Percentiles rank a stretch among this genome's conserved stretches.
Evolutionary conservation across 2,329 filamentous ascomycete genomes (phyloP).

Genomic region (Apiospora koreana): DNA sequence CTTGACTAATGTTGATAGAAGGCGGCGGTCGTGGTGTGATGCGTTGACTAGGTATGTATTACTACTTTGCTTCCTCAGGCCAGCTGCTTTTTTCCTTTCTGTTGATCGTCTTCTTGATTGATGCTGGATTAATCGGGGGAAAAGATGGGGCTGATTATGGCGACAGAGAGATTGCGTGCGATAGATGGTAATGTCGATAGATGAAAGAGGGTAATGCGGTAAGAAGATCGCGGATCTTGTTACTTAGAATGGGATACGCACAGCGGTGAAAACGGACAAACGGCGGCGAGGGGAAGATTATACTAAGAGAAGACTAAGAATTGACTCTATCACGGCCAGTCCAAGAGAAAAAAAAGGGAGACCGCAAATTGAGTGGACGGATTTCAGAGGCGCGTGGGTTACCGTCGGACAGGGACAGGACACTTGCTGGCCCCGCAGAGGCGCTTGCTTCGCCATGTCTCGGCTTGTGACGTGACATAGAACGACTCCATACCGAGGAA

Average conservation of each 20-base stretch:
- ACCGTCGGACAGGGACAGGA: not conserved
- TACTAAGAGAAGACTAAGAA: not conserved
- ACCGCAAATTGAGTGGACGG: not conserved
- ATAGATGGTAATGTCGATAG: not conserved
- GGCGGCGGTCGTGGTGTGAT: not conserved
- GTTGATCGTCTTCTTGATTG: not conserved
- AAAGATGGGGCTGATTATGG: not conserved
- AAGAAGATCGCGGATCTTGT: constrained; percentile 20
- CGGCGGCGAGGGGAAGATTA: not conserved
- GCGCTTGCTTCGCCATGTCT: constrained; percentile 8
- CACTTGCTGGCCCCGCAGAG: not conserved
- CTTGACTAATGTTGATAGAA: not conserved
- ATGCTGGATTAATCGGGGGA: not conserved
- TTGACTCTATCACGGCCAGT: not conserved
- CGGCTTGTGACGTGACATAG: constrained; percentile 1
- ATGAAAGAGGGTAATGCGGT: constrained; percentile 10
- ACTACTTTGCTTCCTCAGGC: constrained; percentile 4
- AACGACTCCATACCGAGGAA: constrained; percentile 3
- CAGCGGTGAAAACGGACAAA: not conserved
- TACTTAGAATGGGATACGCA: constrained; percentile 10
- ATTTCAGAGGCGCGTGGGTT: not conserved
- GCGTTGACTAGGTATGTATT: not conserved
- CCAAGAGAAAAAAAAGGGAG: not conserved
- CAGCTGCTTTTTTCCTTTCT: not conserved
- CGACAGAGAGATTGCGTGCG: not conserved